phyloP scores from a whole-genome alignment of 257 asterid genomes.

The Gentiana macrophylla region DNA sequence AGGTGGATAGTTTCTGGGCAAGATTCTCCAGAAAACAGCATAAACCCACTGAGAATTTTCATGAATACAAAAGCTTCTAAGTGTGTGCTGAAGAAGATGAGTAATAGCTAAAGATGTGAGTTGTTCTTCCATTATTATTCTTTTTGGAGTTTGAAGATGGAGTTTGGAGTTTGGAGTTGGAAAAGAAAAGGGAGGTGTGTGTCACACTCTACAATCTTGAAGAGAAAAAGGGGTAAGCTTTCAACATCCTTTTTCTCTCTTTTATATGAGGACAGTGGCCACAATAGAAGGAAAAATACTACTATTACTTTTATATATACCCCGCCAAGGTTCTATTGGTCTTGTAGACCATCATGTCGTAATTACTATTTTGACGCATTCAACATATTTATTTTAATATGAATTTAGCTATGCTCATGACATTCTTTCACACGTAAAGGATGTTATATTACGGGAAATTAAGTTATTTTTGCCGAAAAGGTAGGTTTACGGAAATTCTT shows the following conservation, averaged over 20 bases:
- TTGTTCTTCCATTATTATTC: constrained; percentile 62
- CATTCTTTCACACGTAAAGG: no score
- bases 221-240: constrained; percentile 36
- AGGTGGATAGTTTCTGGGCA: constrained; percentile 97
- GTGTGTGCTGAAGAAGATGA: constrained; percentile 96
- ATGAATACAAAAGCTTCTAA: constrained; percentile 85
- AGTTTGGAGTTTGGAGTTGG: background rate
- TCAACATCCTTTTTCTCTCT: constrained; percentile 63
- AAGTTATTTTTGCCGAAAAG: no score
- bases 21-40: constrained; percentile 98
- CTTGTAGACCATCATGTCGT: no score
- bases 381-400: no score
- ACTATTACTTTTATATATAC: background rate
- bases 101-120: constrained; percentile 75
- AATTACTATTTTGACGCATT: no score
- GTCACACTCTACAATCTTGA: constrained; percentile 20
- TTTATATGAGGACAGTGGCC: constrained; percentile 47
- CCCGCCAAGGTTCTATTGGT: no score
- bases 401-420: no score
- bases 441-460: no score
- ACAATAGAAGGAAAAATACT: constrained; percentile 4
- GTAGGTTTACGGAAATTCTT: no score
- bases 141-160: background rate
- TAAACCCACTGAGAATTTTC: constrained; percentile 97
- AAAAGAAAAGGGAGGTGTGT: no score